Conservation (phyloP, 805 yeast species). For the Candida piceae region DNA sequence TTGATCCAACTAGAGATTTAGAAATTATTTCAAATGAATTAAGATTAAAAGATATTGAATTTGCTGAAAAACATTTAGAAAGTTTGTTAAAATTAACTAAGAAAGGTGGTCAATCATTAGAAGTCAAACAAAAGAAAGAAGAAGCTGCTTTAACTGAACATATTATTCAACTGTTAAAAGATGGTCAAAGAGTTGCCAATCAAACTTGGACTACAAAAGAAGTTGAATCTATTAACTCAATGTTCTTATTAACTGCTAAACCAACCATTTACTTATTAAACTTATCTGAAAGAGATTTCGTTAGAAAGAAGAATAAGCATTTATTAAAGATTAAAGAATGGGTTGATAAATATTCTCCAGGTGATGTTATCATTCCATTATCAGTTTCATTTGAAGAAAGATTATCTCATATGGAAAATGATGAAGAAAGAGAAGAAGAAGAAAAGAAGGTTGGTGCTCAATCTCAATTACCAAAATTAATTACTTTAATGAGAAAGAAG, state of each 20-base stretch:
- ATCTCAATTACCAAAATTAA: conserved; percentile 59
- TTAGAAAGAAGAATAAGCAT: conserved; percentile 47
- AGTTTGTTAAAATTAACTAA: conserved; percentile 50
- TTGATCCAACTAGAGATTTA: conserved; percentile 91
- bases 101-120: conserved; percentile 62
- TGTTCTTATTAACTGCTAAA: conserved; percentile 78
- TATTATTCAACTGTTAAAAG: conserved; percentile 58
- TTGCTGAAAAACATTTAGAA: conserved; percentile 59
- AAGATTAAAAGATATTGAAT: conserved; percentile 95
- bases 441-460: conserved; percentile 33
- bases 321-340: conserved; percentile 50
- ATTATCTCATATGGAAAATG: conserved; percentile 80
- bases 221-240: conserved; percentile 59
- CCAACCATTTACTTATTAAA: conserved; percentile 80
- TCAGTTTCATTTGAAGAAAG: conserved; percentile 90
- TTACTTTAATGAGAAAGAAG: conserved; percentile 59
- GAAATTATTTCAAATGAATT: conserved; percentile 88
- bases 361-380: conserved; percentile 84
- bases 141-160: conserved; percentile 54
- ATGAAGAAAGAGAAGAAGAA: conserved; percentile 35
- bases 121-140: conserved; percentile 59
- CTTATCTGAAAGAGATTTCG: conserved; percentile 65
- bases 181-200: conserved; percentile 57
- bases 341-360: conserved; percentile 64
- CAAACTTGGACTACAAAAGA: conserved; percentile 60